Evolutionary conservation across 2,329 filamentous ascomycete species (phyloP), one percentile per base, ranked within the genome.

Genomic region (Lachnellula cervina): DNA sequence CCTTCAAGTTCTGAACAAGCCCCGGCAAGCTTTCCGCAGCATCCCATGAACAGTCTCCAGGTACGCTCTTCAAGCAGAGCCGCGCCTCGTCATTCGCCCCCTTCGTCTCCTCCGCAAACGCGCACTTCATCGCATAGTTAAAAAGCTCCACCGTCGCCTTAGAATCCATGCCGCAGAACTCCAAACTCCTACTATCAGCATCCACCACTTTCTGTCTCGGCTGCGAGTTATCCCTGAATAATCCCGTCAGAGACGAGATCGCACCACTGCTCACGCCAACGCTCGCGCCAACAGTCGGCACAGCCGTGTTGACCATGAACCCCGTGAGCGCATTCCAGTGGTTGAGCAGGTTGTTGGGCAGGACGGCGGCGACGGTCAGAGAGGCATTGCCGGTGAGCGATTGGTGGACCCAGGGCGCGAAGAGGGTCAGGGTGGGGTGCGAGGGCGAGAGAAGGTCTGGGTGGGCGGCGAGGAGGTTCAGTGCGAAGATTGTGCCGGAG

Each of bases 401-500:
- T 47, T 69, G 69, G 51, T 74, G 70, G 3, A 78, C 74, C 70
- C 71, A 79, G 55, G 64, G 59, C 65, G 48, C 68, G 64, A 68
- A 61, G 40, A 72, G 43, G 62, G 66, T 62, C 57, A 74, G 6
- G 63, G 66, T 52, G 43, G 60, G 54, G 62, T 65, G 23, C 56
- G 65, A 46, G 64, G 63, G 57, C 21, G 43, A 60, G 17, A 76
- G 65, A 19, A 76, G 60, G 5, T 66, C 49, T 5, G 68, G 71
- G 34, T 67, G 63, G 7, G 67, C 59, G 34, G 62, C 61, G 17
- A 77, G 62, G 4, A 74, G 72, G 52, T 77, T 77, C 23, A 78
- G 63, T 4, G 70, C 59, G 55, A 74, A 77, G 1, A 76, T 66
- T 0, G 73, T 73, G 2, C 76, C 76, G 0, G 71, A 70, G 21